Base-by-base conservation (phyloP, 1,284 basidiomycete species). In the Ceratobasidium theobromae region DNA sequence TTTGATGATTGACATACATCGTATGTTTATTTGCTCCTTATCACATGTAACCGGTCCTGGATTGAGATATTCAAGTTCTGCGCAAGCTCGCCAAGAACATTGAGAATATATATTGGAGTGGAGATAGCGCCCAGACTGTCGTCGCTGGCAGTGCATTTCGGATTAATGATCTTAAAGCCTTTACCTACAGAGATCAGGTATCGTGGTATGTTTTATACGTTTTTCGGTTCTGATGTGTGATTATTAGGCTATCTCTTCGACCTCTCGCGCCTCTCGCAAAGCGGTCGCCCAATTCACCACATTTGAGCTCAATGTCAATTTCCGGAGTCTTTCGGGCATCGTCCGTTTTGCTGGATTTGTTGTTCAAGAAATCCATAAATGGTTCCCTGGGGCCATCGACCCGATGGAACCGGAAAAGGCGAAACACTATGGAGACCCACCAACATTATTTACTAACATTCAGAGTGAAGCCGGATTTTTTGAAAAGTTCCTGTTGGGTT, bases 41-140 rank as follows among this genome's bases (percentile, higher is more conserved):
- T 45, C 9, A 21, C 9, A 38, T 38, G 23, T 33, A 43, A n/a
- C 16, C 8, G 18, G n/a, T n/a, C n/a, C n/a, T n/a, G n/a, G n/a
- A n/a, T n/a, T 28, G 5, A 11, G 6, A 41, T 6, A 14, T 43
- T 25, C 48, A n/a, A 89, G 88, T 91, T 0, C 73, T 91, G 46
- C 77, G 86, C 12, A 76, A 74, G 0, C 72, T 89, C 2, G 89
- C 86, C 70, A 74, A 74, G 12, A 89, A 89, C 71, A 79, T 83
- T 0, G 76, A 86, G 52, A 88, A 88, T 0, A 74, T 87, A 21
- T 89, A 90, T 71, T 91, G 86, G 86, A 88, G 88, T 0, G 89
- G 88, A 0, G 88, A 91, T 71, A 91, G 89, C 0, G 88, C 89
- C 0, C 88, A 91, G 70, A 87, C 88, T 0, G 89, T 91, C 18